Percentiles rank a stretch among this genome's conserved stretches.
phyloP scores from a whole-genome alignment of 306 rosid species.

The Prunus armeniaca region DNA sequence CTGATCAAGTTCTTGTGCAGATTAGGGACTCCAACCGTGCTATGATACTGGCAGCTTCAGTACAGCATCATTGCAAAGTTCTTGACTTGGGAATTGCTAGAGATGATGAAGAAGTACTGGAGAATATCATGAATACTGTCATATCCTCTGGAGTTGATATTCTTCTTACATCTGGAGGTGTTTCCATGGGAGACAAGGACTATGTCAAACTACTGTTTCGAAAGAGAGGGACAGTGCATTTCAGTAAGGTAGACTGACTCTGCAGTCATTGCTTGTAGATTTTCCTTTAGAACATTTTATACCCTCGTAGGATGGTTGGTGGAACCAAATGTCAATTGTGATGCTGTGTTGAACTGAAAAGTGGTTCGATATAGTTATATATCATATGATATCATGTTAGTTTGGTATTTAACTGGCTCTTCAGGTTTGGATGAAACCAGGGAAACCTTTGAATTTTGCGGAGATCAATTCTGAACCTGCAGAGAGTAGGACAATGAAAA shows the following conservation, averaged over 20 bases:
- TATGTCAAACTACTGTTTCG: conserved; percentile 66
- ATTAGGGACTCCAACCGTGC: conserved; percentile 96
- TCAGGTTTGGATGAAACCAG: conserved; percentile 88
- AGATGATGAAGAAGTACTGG: conserved; percentile 75
- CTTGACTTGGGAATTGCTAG: conserved; percentile 78
- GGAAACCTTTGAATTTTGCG: conserved; percentile 86
- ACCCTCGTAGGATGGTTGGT: conserved; percentile 1
- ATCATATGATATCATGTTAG: conserved; percentile 13
- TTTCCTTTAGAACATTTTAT: not conserved
- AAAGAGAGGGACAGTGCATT: conserved; percentile 70
- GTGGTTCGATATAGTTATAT: not conserved
- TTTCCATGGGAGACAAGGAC: conserved; percentile 98
- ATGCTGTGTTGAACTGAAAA: not conserved
- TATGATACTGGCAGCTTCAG: conserved; percentile 80
- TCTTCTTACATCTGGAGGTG: conserved; percentile 96
- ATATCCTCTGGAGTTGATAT: conserved; percentile 70
- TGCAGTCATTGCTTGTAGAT: conserved; percentile 9
- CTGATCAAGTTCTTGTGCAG: conserved; percentile 48
- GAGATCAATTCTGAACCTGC: conserved; percentile 48
- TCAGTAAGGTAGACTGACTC: conserved; percentile 51
- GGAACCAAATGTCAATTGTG: conserved; percentile 18
- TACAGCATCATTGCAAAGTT: conserved; percentile 72
- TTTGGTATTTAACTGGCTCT: conserved; percentile 20
- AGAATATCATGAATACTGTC: conserved; percentile 63
- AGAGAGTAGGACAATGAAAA: conserved; percentile 28